phyloP scores from a whole-genome alignment of 179 eudicot species.

The Spergularia azorica region DNA sequence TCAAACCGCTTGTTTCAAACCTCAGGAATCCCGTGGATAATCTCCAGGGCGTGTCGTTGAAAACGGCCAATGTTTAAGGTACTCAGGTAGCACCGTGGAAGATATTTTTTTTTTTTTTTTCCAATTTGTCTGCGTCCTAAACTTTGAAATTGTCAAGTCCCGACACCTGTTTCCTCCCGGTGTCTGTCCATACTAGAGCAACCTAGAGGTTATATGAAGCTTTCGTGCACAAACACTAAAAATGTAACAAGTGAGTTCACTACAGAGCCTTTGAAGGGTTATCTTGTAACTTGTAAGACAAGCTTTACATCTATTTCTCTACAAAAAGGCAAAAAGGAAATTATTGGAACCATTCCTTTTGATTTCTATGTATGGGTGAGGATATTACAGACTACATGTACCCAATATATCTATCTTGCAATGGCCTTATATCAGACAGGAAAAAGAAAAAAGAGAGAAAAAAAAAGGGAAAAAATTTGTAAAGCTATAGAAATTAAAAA shows the following conservation, averaged over 20 bases:
- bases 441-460: neutral
- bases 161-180: too few species aligned
- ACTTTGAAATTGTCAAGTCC: too few species aligned
- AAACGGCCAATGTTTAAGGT: too few species aligned
- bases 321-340: neutral
- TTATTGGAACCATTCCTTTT: constrained; percentile 21
- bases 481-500: constrained; percentile 17
- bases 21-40: too few species aligned
- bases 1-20: too few species aligned
- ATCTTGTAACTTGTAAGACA: neutral
- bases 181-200: too few species aligned
- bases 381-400: constrained; percentile 32
- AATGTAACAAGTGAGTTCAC: neutral
- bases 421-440: constrained; percentile 27
- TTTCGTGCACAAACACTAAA: neutral
- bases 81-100: too few species aligned
- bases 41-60: too few species aligned
- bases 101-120: too few species aligned
- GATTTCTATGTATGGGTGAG: constrained; percentile 36
- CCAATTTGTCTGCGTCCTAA: too few species aligned
- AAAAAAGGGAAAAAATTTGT: neutral
- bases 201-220: neutral
- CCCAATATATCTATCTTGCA: constrained; percentile 31
- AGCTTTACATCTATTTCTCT: neutral
- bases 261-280: neutral